phyloP scores from a whole-genome alignment of 371 early-diverging fungal species.

The Mortierella sp. region DNA sequence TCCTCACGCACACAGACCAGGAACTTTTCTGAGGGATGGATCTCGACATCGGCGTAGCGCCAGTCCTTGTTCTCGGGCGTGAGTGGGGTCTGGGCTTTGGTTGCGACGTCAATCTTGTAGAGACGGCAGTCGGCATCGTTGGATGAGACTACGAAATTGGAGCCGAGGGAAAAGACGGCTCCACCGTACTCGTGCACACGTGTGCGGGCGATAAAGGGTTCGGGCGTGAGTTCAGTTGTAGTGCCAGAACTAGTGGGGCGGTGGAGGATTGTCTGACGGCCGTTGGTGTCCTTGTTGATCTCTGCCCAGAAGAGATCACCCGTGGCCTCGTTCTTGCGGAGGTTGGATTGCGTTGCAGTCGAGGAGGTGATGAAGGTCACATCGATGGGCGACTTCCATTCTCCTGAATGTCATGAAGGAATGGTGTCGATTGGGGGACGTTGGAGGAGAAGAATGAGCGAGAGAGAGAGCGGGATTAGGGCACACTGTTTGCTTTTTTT shows the following conservation, averaged over 20 bases:
- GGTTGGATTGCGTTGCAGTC: slow-evolving; percentile 20
- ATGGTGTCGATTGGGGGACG: too few relatives aligned
- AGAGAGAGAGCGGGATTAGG: background rate
- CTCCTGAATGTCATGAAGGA: slow-evolving; percentile 23
- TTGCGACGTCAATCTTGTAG: slow-evolving; percentile 62
- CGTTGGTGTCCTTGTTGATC: slow-evolving; percentile 40
- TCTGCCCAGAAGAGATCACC: slow-evolving; percentile 50
- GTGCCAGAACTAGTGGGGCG: slow-evolving; percentile 24
- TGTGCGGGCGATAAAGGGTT: slow-evolving; percentile 62
- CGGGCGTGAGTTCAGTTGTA: slow-evolving; percentile 52
- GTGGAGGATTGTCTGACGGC: slow-evolving; percentile 49
- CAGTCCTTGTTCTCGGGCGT: slow-evolving; percentile 61
- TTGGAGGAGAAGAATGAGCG: background rate
- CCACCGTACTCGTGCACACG: slow-evolving; percentile 87
- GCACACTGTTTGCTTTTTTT: too few relatives aligned
- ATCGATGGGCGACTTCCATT: slow-evolving; percentile 55
- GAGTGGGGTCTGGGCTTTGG: slow-evolving; percentile 57
- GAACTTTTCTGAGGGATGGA: slow-evolving; percentile 67
- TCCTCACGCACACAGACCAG: slow-evolving; percentile 78
- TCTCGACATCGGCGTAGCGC: slow-evolving; percentile 74
- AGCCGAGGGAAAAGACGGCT: slow-evolving; percentile 69
- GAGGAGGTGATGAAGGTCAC: slow-evolving; percentile 52
- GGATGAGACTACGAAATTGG: slow-evolving; percentile 71
- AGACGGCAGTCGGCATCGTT: slow-evolving; percentile 71
- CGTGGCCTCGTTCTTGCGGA: slow-evolving; percentile 46